Evolutionary conservation across 257 asterid genomes (phyloP).

Genomic region (Gynochthodes officinalis): DNA sequence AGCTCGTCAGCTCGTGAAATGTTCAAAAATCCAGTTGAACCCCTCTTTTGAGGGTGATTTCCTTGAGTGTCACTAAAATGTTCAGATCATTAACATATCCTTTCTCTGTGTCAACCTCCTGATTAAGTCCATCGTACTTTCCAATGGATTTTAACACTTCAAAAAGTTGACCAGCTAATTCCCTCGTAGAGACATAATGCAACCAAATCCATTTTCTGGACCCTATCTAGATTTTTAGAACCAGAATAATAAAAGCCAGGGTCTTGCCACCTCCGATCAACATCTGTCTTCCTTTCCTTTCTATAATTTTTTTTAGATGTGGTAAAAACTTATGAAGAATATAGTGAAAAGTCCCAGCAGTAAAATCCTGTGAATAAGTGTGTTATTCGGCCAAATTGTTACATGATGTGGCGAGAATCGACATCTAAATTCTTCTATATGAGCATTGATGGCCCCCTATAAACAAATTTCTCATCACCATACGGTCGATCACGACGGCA

Average conservation of each 20-base stretch:
- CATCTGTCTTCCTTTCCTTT: conserved; percentile 78
- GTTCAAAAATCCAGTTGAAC: no score
- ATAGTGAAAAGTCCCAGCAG: conserved; percentile 72
- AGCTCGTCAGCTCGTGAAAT: no score
- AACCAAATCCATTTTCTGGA: conserved; percentile 93
- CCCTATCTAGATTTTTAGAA: conserved; percentile 98
- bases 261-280: conserved; percentile 94
- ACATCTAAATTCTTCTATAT: no score
- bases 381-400: no score
- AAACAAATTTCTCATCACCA: no score
- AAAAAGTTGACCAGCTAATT: conserved; percentile 78
- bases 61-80: conserved; percentile 95
- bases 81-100: conserved; percentile 75
- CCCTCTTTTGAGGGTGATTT: no score
- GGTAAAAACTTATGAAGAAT: conserved; percentile 73
- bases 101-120: conserved; percentile 87
- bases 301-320: conserved; percentile 42
- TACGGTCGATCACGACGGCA: no score
- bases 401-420: no score
- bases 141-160: conserved; percentile 78
- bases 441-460: no score
- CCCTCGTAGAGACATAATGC: conserved; percentile 98
- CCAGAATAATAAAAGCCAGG: no score
- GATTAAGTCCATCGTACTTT: conserved; percentile 68
- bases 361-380: conserved; percentile 33